Conservation (phyloP, 2,329 filamentous ascomycete species). For the Pyrenophora teres region DNA sequence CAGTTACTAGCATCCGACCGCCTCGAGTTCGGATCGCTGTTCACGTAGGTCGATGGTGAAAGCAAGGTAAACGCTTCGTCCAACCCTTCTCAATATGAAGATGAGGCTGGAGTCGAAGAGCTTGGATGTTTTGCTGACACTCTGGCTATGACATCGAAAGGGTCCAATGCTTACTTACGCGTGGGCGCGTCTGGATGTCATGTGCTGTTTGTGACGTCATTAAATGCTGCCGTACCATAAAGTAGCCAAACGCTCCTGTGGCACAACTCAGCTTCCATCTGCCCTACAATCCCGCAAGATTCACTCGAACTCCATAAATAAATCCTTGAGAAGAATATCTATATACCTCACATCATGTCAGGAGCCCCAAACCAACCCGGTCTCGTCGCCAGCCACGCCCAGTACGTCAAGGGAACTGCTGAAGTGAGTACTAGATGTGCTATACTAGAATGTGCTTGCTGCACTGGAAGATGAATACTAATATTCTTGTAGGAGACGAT, state of each 20-base stretch:
- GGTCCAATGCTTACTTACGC: slow-evolving; percentile 4
- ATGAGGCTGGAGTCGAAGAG: too few relatives aligned
- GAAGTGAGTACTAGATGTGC: slow-evolving; percentile 55
- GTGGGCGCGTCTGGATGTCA: slow-evolving; percentile 11
- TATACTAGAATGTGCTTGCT: neutral
- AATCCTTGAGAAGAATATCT: neutral
- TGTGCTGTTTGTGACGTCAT: slow-evolving; percentile 14
- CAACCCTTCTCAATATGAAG: too few relatives aligned
- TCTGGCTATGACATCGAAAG: neutral
- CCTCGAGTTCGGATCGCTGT: too few relatives aligned
- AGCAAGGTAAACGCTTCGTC: too few relatives aligned
- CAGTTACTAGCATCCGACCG: too few relatives aligned
- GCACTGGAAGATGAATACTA: neutral
- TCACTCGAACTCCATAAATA: neutral
- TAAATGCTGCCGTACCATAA: slow-evolving; percentile 1
- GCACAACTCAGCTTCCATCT: neutral
- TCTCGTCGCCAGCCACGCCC: slow-evolving; percentile 66
- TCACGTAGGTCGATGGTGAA: too few relatives aligned
- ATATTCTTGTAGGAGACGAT: slow-evolving; percentile 56
- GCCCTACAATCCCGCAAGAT: neutral
- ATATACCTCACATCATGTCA: slow-evolving; percentile 25
- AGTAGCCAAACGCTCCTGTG: neutral
- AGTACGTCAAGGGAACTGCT: slow-evolving; percentile 71
- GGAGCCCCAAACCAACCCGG: slow-evolving; percentile 55
- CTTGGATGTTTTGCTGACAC: too few relatives aligned